Evolutionary conservation across 2,329 filamentous ascomycete species (phyloP), one percentile per base, ranked within the genome.

Genomic region (Scedosporium apiospermum): DNA sequence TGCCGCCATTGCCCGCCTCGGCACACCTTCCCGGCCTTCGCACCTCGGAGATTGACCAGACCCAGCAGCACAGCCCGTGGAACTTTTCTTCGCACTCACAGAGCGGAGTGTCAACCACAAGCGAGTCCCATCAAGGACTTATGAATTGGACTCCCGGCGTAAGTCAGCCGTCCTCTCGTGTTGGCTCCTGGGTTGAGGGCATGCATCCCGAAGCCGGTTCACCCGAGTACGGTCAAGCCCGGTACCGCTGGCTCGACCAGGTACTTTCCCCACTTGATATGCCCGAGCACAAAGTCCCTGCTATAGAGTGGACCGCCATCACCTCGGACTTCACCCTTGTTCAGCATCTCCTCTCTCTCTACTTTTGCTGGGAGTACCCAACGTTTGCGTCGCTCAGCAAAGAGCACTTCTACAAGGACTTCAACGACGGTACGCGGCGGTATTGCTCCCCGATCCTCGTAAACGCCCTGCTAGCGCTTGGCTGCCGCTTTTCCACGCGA

Each of bases 311-410:
- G 88, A 89, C 87, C 1, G 76, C 68, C 46, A 79, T 89, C 23
- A 88, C 86, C 1, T 69, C 72, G 3, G 86, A 90, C 66, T 68
- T 76, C 12, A 74, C 71, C 12, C 78, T 90, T 34, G 83, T 90
- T 1, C 79, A 86, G 65, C 85, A 87, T 67, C 76, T 90, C 9
- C 73, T 90, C 61, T 79, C 82, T 0, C 75, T 89, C 38, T 90
- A 90, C 73, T 90, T 90, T 66, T 88, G 86, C 75, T 91, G 88
- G 83, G 84, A 88, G 66, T 90, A 91, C 70, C 87, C 88, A 2
- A 90, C 88, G 12, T 90, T 90, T 72, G 84, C 87, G 3, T 84
- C 88, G 2, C 80, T 91, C 55, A 89, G 86, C 69, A 87, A 88
- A 69, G 86, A 89, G 67, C 83, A 88, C 68, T 91, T 90, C 67